phyloP scores from a whole-genome alignment of 1,284 basidiomycete genomes.

The Ceratobasidium sp. region DNA sequence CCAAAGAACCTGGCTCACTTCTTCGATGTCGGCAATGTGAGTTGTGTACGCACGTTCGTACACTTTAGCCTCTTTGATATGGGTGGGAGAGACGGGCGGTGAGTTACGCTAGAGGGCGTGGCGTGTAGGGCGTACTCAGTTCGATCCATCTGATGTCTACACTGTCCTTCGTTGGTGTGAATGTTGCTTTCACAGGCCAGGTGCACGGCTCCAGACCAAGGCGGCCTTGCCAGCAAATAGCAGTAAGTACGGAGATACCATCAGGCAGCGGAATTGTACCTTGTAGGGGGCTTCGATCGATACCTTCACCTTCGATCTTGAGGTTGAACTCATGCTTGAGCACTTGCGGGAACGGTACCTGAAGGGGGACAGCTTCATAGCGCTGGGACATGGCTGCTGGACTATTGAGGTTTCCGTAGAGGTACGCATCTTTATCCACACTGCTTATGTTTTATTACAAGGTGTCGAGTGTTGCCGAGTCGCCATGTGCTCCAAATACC shows the following conservation, averaged over 20 bases:
- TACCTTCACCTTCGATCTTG: slow-evolving; percentile 30
- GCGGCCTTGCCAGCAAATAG: not conserved
- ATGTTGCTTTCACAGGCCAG: slow-evolving; percentile 33
- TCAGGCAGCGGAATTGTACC: not conserved
- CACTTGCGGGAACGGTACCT: slow-evolving; percentile 29
- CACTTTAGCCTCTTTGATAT: slow-evolving; percentile 26
- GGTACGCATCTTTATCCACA: not conserved
- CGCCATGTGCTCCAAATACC: slow-evolving; percentile 7
- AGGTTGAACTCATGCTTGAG: slow-evolving; percentile 31
- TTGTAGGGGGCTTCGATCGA: slow-evolving; percentile 26
- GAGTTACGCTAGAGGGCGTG: not conserved
- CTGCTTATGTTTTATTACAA: not conserved
- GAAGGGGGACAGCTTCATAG: slow-evolving; percentile 30
- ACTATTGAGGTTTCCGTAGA: not conserved
- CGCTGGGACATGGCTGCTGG: slow-evolving; percentile 8
- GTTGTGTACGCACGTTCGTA: slow-evolving; percentile 39
- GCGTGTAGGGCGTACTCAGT: slow-evolving; percentile 25
- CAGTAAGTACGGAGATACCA: not conserved
- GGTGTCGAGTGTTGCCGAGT: slow-evolving; percentile 4
- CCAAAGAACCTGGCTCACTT: slow-evolving; percentile 39
- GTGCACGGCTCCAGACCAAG: slow-evolving; percentile 29
- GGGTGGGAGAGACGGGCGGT: not conserved
- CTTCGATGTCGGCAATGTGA: slow-evolving; percentile 36
- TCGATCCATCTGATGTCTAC: slow-evolving; percentile 37
- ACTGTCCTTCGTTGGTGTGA: slow-evolving; percentile 32